phyloP scores from a whole-genome alignment of 805 yeast genomes.

The Blastobotrys americana region DNA sequence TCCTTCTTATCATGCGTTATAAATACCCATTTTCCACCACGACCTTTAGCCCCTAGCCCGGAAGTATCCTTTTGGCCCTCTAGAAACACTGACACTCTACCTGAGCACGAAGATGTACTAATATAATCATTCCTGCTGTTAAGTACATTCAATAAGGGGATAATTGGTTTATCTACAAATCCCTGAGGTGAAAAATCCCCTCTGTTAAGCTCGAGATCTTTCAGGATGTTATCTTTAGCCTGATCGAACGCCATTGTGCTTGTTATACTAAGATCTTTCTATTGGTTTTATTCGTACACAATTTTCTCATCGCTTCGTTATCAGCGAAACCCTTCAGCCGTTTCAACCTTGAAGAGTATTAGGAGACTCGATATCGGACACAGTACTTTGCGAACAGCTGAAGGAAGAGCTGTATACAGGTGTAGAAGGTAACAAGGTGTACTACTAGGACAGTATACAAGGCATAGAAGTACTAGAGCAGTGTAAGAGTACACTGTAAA shows the following conservation, averaged over 20 bases:
- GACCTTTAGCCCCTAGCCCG: conserved; percentile 71
- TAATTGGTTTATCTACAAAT: conserved; percentile 63
- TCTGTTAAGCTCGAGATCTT: conserved; percentile 43
- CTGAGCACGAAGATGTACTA: conserved; percentile 85
- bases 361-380: too few relatives aligned
- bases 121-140: conserved; percentile 62
- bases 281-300: too few relatives aligned
- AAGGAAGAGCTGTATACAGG: too few relatives aligned
- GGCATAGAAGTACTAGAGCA: too few relatives aligned
- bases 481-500: too few relatives aligned
- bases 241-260: conserved; percentile 71
- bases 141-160: conserved; percentile 64
- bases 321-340: too few relatives aligned
- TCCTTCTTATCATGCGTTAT: conserved; percentile 58
- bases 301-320: too few relatives aligned
- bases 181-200: conserved; percentile 68
- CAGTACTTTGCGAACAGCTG: too few relatives aligned
- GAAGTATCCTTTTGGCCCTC: conserved; percentile 53
- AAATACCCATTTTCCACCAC: conserved; percentile 77
- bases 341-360: too few relatives aligned
- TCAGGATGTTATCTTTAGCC: conserved; percentile 49
- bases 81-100: conserved; percentile 72
- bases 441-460: too few relatives aligned
- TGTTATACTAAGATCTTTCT: too few relatives aligned
- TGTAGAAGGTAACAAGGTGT: too few relatives aligned